Percentiles rank a stretch among this genome's conserved stretches.
phyloP scores from a whole-genome alignment of 108 stramenopile species.

The Ochromonas danica region DNA sequence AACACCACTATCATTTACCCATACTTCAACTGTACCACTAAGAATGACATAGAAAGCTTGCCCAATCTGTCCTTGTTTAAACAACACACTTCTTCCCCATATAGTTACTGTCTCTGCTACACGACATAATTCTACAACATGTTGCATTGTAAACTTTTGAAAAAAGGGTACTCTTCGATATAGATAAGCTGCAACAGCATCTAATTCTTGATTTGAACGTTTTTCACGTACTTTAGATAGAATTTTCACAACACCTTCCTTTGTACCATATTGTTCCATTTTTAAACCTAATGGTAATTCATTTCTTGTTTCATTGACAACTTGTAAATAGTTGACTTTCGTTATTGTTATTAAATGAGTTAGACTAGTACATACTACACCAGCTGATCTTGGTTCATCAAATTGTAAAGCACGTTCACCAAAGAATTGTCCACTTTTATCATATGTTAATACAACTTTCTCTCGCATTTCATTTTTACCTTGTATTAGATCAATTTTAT shows the following conservation, averaged over 20 bases:
- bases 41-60: slow-evolving; percentile 27
- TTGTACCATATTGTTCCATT: neutral
- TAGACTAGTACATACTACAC: neutral
- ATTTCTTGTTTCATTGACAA: neutral
- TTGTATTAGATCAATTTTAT: neutral
- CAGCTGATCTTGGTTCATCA: slow-evolving; percentile 31
- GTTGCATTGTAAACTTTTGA: slow-evolving; percentile 18
- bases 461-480: slow-evolving; percentile 27
- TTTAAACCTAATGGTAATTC: neutral
- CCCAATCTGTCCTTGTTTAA: slow-evolving; percentile 28
- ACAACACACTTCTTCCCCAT: slow-evolving; percentile 27
- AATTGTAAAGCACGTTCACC: slow-evolving; percentile 31
- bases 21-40: slow-evolving; percentile 24
- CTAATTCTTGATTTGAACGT: slow-evolving; percentile 23
- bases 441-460: neutral
- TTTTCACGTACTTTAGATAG: slow-evolving; percentile 30
- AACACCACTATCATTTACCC: neutral
- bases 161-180: neutral
- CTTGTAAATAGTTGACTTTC: neutral
- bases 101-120: slow-evolving; percentile 7
- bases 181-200: slow-evolving; percentile 25
- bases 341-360: slow-evolving; percentile 5
- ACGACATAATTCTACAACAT: slow-evolving; percentile 32
- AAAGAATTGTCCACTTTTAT: neutral
- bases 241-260: slow-evolving; percentile 5